A percentile compares a stretch with the other conserved stretches of the same genome.
Conservation (phyloP, 768 basidiomycete genomes). For the Amanita phalloides region DNA sequence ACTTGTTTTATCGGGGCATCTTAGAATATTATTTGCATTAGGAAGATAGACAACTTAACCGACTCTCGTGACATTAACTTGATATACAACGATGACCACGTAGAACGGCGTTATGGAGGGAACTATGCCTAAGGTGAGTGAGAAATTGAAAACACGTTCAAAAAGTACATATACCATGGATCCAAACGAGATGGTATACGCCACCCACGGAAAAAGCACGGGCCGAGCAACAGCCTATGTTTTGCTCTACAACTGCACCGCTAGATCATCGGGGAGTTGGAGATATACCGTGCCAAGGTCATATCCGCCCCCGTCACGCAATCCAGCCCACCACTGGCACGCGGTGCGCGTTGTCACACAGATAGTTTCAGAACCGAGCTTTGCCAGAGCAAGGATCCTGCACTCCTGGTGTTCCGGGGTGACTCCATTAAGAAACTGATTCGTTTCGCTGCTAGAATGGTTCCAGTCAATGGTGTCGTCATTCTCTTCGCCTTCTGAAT, state of each 20-base stretch:
- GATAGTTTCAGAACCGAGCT: conserved; percentile 2
- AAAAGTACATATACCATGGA: neutral
- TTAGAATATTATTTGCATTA: too few species aligned
- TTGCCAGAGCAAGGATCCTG: neutral
- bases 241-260: neutral
- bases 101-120: neutral
- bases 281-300: neutral
- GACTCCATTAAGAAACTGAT: too few species aligned
- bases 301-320: too few species aligned
- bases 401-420: neutral
- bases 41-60: too few species aligned
- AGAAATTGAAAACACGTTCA: neutral
- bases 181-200: neutral
- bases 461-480: neutral
- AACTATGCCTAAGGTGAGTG: neutral
- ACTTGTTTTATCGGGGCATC: too few species aligned
- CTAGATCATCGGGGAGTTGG: neutral
- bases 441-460: too few species aligned
- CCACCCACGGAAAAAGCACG: neutral
- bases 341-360: conserved; percentile 8
- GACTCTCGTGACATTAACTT: too few species aligned
- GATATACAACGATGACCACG: too few species aligned
- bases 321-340: too few species aligned
- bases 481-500: neutral
- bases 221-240: neutral